A percentile compares a stretch with the other conserved stretches of the same genome.
Evolutionary conservation across 164 flowering plant species (phyloP).

Genomic region (Stephania japonica): DNA sequence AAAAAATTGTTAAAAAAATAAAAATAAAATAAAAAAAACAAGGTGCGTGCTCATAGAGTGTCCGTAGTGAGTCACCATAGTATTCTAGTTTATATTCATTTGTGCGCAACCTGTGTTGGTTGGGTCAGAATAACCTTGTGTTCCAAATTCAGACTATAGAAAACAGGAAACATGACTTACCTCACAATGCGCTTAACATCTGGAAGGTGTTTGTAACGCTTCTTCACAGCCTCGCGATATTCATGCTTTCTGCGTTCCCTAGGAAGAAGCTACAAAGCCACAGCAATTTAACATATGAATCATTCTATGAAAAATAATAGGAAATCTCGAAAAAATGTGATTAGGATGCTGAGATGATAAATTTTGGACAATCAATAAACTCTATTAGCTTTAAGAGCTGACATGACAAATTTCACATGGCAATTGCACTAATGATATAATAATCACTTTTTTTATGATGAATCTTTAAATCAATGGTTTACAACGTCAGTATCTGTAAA

Average conservation of each 20-base stretch:
- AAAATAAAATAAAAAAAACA: too few relatives aligned
- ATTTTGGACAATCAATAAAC: not conserved
- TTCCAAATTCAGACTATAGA: not conserved
- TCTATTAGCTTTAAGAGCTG: not conserved
- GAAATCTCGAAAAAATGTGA: not conserved
- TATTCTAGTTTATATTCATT: too few relatives aligned
- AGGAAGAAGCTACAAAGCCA: conserved; percentile 63
- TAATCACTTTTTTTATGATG: too few relatives aligned
- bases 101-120: too few relatives aligned
- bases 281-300: not conserved
- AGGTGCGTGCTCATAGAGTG: too few relatives aligned
- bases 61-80: too few relatives aligned
- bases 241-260: conserved; percentile 81
- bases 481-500: too few relatives aligned
- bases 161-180: conserved; percentile 28
- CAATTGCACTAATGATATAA: too few relatives aligned
- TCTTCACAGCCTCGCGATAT: conserved; percentile 75
- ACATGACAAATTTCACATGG: too few relatives aligned
- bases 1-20: too few relatives aligned
- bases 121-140: not conserved
- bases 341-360: not conserved
- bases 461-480: too few relatives aligned
- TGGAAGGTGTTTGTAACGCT: conserved; percentile 81
- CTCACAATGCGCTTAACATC: conserved; percentile 82
- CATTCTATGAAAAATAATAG: not conserved